Evolutionary conservation across 1,139 yeast genomes (phyloP).

Genomic region (Kodamaea suecica): DNA sequence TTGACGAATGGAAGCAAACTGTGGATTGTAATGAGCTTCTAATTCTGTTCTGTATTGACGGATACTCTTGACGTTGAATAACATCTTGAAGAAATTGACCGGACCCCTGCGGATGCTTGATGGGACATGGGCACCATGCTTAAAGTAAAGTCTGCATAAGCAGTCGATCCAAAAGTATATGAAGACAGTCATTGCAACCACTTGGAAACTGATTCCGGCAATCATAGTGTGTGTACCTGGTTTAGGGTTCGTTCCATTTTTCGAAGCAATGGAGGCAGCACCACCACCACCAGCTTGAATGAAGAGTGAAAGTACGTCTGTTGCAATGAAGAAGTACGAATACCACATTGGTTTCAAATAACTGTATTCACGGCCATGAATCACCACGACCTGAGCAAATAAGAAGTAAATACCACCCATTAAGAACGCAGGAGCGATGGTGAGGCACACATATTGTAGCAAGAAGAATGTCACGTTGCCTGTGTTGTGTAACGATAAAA

Average conservation of each 20-base stretch:
- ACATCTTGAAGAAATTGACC: slow-evolving; percentile 28
- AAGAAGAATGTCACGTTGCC: slow-evolving; percentile 47
- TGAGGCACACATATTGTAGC: slow-evolving; percentile 66
- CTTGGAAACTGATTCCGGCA: slow-evolving; percentile 80
- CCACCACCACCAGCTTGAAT: slow-evolving; percentile 87
- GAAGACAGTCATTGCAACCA: slow-evolving; percentile 67
- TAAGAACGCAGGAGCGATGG: slow-evolving; percentile 71
- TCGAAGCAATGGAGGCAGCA: slow-evolving; percentile 57
- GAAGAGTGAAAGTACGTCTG: slow-evolving; percentile 66
- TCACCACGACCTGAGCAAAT: slow-evolving; percentile 66
- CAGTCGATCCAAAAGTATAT: slow-evolving; percentile 55
- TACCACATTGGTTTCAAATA: slow-evolving; percentile 72
- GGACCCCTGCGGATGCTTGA: slow-evolving; percentile 22
- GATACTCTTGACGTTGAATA: slow-evolving; percentile 26
- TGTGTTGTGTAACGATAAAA: slow-evolving; percentile 39
- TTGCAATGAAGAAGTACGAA: slow-evolving; percentile 61
- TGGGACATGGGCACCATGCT: slow-evolving; percentile 18
- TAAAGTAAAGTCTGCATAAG: slow-evolving; percentile 43
- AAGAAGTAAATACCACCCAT: slow-evolving; percentile 41
- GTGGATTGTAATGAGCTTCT: slow-evolving; percentile 37
- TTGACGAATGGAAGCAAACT: slow-evolving; percentile 40
- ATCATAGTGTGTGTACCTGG: slow-evolving; percentile 76
- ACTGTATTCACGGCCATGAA: slow-evolving; percentile 65
- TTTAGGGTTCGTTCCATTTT: slow-evolving; percentile 30
- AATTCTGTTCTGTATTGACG: slow-evolving; percentile 22